phyloP scores from a whole-genome alignment of 1,284 basidiomycete genomes.

The Phylloporus sp. region DNA sequence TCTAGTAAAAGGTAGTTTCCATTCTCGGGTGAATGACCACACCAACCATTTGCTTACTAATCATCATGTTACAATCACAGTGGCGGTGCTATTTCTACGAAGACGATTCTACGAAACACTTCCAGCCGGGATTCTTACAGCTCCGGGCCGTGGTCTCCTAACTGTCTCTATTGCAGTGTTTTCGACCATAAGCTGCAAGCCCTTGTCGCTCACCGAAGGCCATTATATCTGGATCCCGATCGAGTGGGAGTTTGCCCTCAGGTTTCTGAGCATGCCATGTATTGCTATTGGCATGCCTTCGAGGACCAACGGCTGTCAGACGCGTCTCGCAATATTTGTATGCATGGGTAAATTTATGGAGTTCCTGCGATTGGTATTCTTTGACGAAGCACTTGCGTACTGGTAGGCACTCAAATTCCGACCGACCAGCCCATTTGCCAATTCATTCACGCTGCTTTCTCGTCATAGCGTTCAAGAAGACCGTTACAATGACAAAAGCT shows the following conservation, averaged over 20 bases:
- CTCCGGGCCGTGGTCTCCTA: background rate
- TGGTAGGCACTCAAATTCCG: conserved; percentile 4
- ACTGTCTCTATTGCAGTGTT: background rate
- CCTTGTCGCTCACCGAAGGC: background rate
- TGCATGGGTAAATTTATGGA: background rate
- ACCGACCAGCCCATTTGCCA: no score
- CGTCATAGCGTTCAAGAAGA: background rate
- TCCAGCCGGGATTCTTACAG: background rate
- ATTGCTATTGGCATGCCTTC: background rate
- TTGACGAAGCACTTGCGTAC: conserved; percentile 5
- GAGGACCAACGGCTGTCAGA: background rate
- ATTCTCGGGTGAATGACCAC: background rate
- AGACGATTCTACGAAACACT: background rate
- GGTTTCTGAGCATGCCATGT: background rate
- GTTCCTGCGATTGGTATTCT: background rate
- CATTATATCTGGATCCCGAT: conserved; percentile 2
- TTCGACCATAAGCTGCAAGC: background rate
- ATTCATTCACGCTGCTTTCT: background rate
- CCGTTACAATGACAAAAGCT: no score
- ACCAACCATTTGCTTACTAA: no score
- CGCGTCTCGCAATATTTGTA: background rate
- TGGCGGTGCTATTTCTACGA: no score
- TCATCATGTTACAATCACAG: no score
- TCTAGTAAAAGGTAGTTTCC: no score
- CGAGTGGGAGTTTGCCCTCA: background rate